These are phyloP conservation scores for Catenaria anguillulae DNA, from an alignment of 371 early-diverging fungal genomes.

Conservation along the genomic window DNA sequence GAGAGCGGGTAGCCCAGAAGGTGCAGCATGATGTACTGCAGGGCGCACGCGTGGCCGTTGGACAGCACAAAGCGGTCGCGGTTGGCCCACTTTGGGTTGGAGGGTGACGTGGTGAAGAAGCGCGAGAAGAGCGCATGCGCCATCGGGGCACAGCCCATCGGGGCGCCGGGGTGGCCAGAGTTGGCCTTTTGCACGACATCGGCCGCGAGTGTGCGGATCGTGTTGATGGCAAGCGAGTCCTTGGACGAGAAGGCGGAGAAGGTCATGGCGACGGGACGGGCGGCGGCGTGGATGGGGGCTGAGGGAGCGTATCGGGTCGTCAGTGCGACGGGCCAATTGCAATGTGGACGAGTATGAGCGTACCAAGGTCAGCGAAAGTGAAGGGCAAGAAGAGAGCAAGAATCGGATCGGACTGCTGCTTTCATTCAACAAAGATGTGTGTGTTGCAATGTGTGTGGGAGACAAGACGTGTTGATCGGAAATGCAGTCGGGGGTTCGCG, in stretches of 20 bases:
- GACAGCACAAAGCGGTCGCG: slow-evolving; percentile 98
- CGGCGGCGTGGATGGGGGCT: too few relatives aligned
- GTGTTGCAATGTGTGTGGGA: too few relatives aligned
- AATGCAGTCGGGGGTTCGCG: too few relatives aligned
- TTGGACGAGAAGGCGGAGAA: slow-evolving; percentile 23
- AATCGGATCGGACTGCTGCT: too few relatives aligned
- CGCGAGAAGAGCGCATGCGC: slow-evolving; percentile 81
- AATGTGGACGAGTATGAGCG: too few relatives aligned
- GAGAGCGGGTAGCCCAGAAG: slow-evolving; percentile 74
- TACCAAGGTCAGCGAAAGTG: too few relatives aligned
- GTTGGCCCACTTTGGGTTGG: slow-evolving; percentile 74
- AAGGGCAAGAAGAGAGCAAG: too few relatives aligned
- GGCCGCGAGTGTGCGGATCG: slow-evolving; percentile 83
- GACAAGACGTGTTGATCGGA: too few relatives aligned
- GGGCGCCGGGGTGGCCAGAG: slow-evolving; percentile 98
- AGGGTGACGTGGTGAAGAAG: slow-evolving; percentile 69
- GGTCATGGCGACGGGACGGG: too few relatives aligned
- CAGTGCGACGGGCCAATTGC: too few relatives aligned
- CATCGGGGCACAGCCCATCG: slow-evolving; percentile 97
- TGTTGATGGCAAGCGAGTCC: slow-evolving; percentile 66
- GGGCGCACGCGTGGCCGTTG: slow-evolving; percentile 95
- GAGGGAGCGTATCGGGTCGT: too few relatives aligned
- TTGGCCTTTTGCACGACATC: slow-evolving; percentile 91
- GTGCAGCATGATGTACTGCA: slow-evolving; percentile 88
- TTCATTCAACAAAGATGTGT: too few relatives aligned